Conservation (phyloP, 768 basidiomycete species). For the Kwoniella sp. region DNA sequence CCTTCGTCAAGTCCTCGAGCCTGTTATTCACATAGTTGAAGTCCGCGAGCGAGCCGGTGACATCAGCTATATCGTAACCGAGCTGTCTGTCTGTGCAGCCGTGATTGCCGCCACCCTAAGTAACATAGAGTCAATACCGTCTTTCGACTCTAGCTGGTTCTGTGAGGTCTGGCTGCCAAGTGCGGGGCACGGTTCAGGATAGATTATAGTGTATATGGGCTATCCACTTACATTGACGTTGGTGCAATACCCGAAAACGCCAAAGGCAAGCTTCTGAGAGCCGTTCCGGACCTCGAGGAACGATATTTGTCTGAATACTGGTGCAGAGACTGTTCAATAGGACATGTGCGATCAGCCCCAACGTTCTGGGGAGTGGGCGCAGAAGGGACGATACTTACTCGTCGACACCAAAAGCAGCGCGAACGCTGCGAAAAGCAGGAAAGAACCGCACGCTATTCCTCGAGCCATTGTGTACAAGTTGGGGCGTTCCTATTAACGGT, state of each 20-base stretch:
- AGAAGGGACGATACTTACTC: constrained; percentile 26
- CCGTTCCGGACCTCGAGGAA: constrained; percentile 35
- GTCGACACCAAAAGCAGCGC: constrained; percentile 40
- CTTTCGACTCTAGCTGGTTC: no score
- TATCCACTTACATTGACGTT: constrained; percentile 24
- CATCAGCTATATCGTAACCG: constrained; percentile 35
- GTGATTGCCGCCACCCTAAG: constrained; percentile 12
- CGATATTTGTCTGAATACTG: constrained; percentile 37
- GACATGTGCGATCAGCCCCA: no score
- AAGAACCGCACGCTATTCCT: constrained; percentile 35
- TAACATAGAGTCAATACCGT: no score
- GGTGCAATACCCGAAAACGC: constrained; percentile 48
- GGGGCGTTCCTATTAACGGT: no score
- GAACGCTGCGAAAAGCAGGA: constrained; percentile 44
- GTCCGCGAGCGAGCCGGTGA: constrained; percentile 15
- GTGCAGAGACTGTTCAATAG: constrained; percentile 42
- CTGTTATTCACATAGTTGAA: constrained; percentile 26
- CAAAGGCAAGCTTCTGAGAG: constrained; percentile 24
- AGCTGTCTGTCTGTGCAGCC: constrained; percentile 24
- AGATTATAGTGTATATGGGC: no score
- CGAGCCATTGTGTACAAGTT: constrained; percentile 33
- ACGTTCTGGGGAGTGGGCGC: no score
- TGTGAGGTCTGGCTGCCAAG: no score
- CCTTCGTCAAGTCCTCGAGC: constrained; percentile 42
- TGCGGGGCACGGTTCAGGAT: no score